phyloP scores from a whole-genome alignment of 2,329 filamentous ascomycete species.

The Chaetothyriales sp. region DNA sequence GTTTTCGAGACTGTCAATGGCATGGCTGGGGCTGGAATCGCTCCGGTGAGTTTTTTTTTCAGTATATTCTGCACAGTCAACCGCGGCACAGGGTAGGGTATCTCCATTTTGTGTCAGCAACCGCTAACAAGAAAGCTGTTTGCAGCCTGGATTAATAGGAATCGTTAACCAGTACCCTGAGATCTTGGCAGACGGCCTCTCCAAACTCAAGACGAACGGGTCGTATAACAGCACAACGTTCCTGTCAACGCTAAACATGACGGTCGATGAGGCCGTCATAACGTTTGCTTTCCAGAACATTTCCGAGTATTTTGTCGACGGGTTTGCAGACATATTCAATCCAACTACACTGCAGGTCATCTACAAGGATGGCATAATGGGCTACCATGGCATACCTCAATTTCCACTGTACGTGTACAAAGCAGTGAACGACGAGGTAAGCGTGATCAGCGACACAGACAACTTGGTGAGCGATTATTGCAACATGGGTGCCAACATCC shows the following conservation, averaged over 20 bases:
- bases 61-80: no score
- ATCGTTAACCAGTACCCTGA: constrained; percentile 20
- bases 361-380: constrained; percentile 17
- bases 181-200: constrained; percentile 1
- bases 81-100: no score
- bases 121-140: not conserved
- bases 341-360: not conserved
- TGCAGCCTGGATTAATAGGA: constrained; percentile 8
- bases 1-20: constrained; percentile 26
- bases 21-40: constrained; percentile 23
- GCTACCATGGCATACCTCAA: constrained; percentile 29
- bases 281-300: constrained; percentile 8
- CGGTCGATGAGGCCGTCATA: constrained; percentile 14
- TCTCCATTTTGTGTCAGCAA: no score
- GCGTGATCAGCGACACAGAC: constrained; percentile 32
- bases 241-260: constrained; percentile 4
- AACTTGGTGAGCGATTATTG: constrained; percentile 31
- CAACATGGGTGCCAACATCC: constrained; percentile 27
- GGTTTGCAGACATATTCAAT: not conserved
- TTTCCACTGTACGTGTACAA: constrained; percentile 42
- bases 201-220: not conserved
- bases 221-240: constrained; percentile 2
- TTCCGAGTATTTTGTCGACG: constrained; percentile 7
- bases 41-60: constrained; percentile 20
- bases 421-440: constrained; percentile 35